Evolutionary conservation across 306 rosid species (phyloP), one percentile per base, ranked within the genome.

Genomic region (Crataegus laevigata): DNA sequence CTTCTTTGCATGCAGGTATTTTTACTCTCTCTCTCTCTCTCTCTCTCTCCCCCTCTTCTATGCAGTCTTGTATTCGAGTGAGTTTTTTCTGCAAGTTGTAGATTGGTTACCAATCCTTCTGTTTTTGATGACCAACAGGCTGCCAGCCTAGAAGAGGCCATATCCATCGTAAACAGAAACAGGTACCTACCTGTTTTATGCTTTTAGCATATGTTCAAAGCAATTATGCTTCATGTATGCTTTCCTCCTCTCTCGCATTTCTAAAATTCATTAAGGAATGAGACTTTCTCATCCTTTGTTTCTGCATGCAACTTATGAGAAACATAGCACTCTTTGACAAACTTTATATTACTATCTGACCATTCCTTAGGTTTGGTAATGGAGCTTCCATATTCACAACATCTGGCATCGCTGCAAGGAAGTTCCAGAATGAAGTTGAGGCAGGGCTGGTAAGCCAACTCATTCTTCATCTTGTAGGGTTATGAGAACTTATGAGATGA

Each of bases 1-100:
- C 87, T 90, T 47, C 86, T 88, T 58, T 86, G 89, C 77, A 80
- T 90, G 91, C 88, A 90, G 96, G 96, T 90, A 76, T 68, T 79
- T 57, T 40, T 47, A 6, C 30, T 82, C 68, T 36, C 28, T 66
- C 47, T 66, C 34, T 73, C 43, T 77, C 50, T 19, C 43, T 54
- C 15, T 25, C 26, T 64, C 29, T 30, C 58, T 13, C 6, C 0
- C 38, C 2, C 38, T 36, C 40, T 36, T 36, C 40, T 7, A 36
- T 1, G 40, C 40, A 34, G 9, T 25, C 34, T 55, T 5, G 67
- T 29, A 34, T 29, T 65, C 28, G 32, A 10, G 68, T 3, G 51
- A 50, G 69, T 40, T 38, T 75, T 30, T 51, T 67, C 25, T 65
- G 38, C 73, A 68, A 69, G 74, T 71, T 72, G 71, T 28, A 68